Percentiles rank a stretch among this genome's conserved stretches.
Conservation (phyloP, 2,329 filamentous ascomycete genomes). For the Pyricularia pennisetigena region DNA sequence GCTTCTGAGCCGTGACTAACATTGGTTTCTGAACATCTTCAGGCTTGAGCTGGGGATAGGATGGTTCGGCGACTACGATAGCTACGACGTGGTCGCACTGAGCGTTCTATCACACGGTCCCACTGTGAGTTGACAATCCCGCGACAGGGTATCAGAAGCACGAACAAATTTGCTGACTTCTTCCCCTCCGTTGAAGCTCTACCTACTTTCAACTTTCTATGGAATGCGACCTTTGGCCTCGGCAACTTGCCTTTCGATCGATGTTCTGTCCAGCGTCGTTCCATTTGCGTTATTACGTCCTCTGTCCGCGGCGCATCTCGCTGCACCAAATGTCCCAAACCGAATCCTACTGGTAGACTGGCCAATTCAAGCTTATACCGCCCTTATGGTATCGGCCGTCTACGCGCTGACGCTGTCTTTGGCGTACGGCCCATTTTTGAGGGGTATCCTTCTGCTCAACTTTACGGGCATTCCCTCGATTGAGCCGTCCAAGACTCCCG, state of each 20-base stretch:
- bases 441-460: constrained; percentile 60
- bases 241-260: constrained; percentile 53
- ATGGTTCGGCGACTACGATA: constrained; percentile 68
- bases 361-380: constrained; percentile 53
- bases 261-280: constrained; percentile 56
- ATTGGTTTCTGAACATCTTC: constrained; percentile 14
- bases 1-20: constrained; percentile 7
- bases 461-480: constrained; percentile 66
- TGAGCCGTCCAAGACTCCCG: constrained; percentile 34
- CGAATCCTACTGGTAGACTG: constrained; percentile 55
- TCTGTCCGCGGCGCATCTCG: constrained; percentile 52
- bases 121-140: constrained; percentile 37
- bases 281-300: constrained; percentile 69
- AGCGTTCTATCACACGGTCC: constrained; percentile 66
- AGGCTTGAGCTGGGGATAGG: constrained; percentile 60
- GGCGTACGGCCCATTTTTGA: constrained; percentile 61
- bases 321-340: constrained; percentile 44
- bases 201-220: constrained; percentile 73
- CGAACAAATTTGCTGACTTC: not conserved
- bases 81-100: constrained; percentile 57
- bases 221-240: constrained; percentile 52
- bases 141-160: not conserved
- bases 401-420: constrained; percentile 66
- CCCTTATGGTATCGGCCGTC: constrained; percentile 58
- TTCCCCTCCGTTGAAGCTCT: constrained; percentile 36